phyloP scores from a whole-genome alignment of 2,329 filamentous ascomycete species.

The Cladophialophora chaetospira region DNA sequence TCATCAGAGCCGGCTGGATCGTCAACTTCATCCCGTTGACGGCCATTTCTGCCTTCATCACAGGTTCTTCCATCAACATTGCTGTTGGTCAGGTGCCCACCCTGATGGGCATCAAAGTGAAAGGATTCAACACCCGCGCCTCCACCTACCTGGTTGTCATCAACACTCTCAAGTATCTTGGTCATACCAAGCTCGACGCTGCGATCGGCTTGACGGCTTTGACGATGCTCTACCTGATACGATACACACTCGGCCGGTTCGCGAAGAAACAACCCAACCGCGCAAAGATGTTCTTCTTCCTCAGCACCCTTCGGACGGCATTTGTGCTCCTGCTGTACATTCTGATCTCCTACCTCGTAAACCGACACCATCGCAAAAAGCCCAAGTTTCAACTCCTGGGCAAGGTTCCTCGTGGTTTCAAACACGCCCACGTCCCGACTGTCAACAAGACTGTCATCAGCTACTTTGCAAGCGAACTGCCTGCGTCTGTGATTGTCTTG shows the following conservation, averaged over 20 bases:
- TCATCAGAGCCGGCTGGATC: slow-evolving; percentile 81
- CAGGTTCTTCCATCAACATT: slow-evolving; percentile 89
- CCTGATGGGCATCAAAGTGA: slow-evolving; percentile 75
- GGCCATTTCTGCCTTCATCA: slow-evolving; percentile 94
- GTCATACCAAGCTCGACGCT: slow-evolving; percentile 71
- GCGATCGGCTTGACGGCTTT: slow-evolving; percentile 86
- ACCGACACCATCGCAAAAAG: slow-evolving; percentile 64
- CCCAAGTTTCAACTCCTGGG: slow-evolving; percentile 75
- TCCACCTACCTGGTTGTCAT: slow-evolving; percentile 82
- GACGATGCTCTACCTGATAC: slow-evolving; percentile 73
- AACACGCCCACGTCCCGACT: slow-evolving; percentile 71
- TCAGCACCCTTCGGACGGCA: slow-evolving; percentile 84
- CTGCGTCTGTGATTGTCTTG: slow-evolving; percentile 87
- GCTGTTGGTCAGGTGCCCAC: slow-evolving; percentile 77
- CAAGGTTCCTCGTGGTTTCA: slow-evolving; percentile 80
- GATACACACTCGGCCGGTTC: slow-evolving; percentile 63
- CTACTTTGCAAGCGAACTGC: slow-evolving; percentile 71
- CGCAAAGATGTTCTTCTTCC: slow-evolving; percentile 81
- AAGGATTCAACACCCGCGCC: slow-evolving; percentile 70
- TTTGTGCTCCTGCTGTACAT: slow-evolving; percentile 93
- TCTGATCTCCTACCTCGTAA: slow-evolving; percentile 82
- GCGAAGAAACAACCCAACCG: slow-evolving; percentile 70
- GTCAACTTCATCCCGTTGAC: slow-evolving; percentile 91
- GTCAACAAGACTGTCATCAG: slow-evolving; percentile 68
- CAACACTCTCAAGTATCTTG: slow-evolving; percentile 74